Percentiles rank a stretch among this genome's conserved stretches.
phyloP scores from a whole-genome alignment of 306 rosid species.

The Gastrolobium bilobum region DNA sequence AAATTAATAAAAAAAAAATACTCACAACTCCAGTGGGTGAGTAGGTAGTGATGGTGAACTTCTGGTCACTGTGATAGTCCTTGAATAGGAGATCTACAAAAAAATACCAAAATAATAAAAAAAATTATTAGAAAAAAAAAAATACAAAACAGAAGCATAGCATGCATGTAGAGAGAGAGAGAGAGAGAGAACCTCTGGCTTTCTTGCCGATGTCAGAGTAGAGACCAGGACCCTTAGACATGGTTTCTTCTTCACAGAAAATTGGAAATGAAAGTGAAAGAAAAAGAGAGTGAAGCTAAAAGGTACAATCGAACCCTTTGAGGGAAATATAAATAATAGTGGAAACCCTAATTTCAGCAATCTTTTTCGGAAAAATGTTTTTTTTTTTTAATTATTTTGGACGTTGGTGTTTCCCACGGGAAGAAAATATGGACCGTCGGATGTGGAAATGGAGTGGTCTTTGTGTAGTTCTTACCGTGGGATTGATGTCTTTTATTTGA shows the following conservation, averaged over 20 bases:
- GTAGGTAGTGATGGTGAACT: constrained; percentile 87
- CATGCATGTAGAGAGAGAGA: not conserved
- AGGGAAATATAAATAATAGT: constrained; percentile 30
- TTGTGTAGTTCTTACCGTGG: constrained; percentile 36
- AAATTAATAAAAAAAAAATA: not conserved
- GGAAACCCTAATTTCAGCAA: constrained; percentile 57
- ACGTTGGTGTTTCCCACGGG: not conserved
- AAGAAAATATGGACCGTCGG: constrained; percentile 48
- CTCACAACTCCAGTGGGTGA: constrained; percentile 89
- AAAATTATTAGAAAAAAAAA: not conserved
- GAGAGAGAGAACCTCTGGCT: constrained; percentile 72
- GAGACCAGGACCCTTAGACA: constrained; percentile 96
- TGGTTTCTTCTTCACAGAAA: constrained; percentile 48
- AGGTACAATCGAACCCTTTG: not conserved
- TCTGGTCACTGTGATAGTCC: constrained; percentile 90
- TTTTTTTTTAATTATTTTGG: not conserved
- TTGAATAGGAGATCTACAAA: constrained; percentile 76
- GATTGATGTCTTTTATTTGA: constrained; percentile 4
- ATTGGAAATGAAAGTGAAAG: constrained; percentile 30
- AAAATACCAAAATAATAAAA: not conserved
- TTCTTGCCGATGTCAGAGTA: constrained; percentile 91
- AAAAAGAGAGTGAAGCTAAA: constrained; percentile 22
- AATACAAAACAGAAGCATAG: not conserved
- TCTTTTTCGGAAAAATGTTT: not conserved
- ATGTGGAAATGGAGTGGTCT: constrained; percentile 17